These are phyloP conservation scores for Starmerella davenportii DNA, from an alignment of 805 yeast species.

Conservation along the genomic window DNA sequence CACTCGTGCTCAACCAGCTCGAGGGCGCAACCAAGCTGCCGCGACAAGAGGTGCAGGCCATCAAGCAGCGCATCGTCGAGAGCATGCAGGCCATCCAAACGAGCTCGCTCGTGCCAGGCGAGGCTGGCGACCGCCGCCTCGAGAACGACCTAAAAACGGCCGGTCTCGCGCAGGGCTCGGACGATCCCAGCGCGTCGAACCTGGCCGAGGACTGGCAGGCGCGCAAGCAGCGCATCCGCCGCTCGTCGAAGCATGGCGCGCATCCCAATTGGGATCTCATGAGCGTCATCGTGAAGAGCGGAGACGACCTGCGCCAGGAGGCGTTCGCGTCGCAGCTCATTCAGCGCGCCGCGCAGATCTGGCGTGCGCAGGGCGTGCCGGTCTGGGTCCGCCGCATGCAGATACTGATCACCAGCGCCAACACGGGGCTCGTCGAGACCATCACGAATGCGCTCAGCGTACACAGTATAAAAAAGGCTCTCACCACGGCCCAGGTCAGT, in stretches of 20 bases:
- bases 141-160: conserved; percentile 85
- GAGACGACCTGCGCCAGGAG: conserved; percentile 88
- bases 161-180: conserved; percentile 32
- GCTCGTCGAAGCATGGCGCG: conserved; percentile 66
- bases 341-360: conserved; percentile 65
- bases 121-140: conserved; percentile 76
- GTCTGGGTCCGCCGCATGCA: conserved; percentile 92
- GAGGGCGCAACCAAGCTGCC: conserved; percentile 38
- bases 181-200: conserved; percentile 34
- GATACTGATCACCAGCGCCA: conserved; percentile 75
- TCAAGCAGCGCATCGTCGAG: conserved; percentile 49
- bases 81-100: conserved; percentile 65
- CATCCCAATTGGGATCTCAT: conserved; percentile 84
- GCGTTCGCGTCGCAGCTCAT: conserved; percentile 94
- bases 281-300: conserved; percentile 91
- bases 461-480: conserved; percentile 83
- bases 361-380: conserved; percentile 51
- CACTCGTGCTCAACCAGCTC: conserved; percentile 81
- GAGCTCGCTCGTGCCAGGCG: conserved; percentile 33
- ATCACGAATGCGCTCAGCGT: conserved; percentile 86
- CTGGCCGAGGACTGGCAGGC: conserved; percentile 87
- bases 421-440: conserved; percentile 85
- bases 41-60: conserved; percentile 42
- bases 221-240: conserved; percentile 63
- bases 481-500: conserved; percentile 45